Evolutionary conservation across 148 eudicot genomes (phyloP).

Genomic region (Rhododendron kiyosumense): DNA sequence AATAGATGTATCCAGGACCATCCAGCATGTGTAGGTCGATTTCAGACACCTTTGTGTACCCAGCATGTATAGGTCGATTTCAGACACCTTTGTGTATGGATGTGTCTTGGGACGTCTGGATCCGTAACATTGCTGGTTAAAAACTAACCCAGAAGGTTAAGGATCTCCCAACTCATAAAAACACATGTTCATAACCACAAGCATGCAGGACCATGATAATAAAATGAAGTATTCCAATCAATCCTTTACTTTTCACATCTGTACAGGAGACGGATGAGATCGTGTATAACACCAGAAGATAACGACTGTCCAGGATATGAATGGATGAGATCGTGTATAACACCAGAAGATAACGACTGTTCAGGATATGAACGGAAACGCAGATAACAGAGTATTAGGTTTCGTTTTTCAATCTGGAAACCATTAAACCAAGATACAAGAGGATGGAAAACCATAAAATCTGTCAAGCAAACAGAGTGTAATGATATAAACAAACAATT

Average conservation of each 20-base stretch:
- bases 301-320: not conserved
- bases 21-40: not conserved
- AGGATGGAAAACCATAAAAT: slow-evolving; percentile 2
- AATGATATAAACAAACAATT: slow-evolving; percentile 7
- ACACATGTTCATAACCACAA: not conserved
- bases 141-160: not conserved
- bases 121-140: not conserved
- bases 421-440: not conserved
- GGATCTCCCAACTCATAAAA: not conserved
- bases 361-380: not conserved
- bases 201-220: not conserved
- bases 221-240: not conserved
- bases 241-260: not conserved
- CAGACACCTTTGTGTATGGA: not conserved
- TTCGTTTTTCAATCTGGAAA: not conserved
- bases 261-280: not conserved
- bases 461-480: not conserved
- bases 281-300: not conserved
- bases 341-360: not conserved
- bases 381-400: not conserved
- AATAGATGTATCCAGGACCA: not conserved
- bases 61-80: not conserved
- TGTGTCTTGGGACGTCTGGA: not conserved
- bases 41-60: not conserved
- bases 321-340: not conserved